A percentile compares a stretch with the other conserved stretches of the same genome.
phyloP scores from a whole-genome alignment of 1,284 basidiomycete species.

The Melampsora abietis-canadensis region DNA sequence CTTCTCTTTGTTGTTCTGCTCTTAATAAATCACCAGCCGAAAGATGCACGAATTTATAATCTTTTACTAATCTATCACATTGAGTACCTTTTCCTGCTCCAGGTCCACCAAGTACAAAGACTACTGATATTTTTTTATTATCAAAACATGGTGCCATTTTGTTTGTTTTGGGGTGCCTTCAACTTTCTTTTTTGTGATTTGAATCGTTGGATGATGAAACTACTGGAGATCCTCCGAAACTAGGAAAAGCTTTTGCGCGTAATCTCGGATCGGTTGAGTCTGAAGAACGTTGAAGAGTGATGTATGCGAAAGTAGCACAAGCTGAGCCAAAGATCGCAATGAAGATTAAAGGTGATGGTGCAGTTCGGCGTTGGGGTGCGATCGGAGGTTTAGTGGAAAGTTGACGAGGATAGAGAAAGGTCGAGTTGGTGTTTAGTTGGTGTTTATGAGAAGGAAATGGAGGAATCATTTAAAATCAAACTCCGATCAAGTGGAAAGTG shows the following conservation, averaged over 20 bases:
- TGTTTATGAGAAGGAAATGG: neutral
- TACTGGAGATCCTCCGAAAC: slow-evolving; percentile 34
- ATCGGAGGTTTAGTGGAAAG: neutral
- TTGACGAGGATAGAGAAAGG: neutral
- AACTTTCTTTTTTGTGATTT: no score
- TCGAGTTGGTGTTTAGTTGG: neutral
- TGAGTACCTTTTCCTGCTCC: slow-evolving; percentile 98
- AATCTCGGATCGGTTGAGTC: slow-evolving; percentile 36
- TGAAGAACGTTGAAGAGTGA: slow-evolving; percentile 34
- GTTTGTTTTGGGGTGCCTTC: neutral
- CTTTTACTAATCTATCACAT: slow-evolving; percentile 78
- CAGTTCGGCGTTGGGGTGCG: slow-evolving; percentile 14
- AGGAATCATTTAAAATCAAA: neutral
- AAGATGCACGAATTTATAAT: slow-evolving; percentile 88
- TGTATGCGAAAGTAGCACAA: slow-evolving; percentile 36
- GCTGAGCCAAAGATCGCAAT: slow-evolving; percentile 30
- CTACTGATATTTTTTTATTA: slow-evolving; percentile 71
- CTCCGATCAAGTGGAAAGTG: neutral
- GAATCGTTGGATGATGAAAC: neutral
- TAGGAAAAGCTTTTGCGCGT: slow-evolving; percentile 35
- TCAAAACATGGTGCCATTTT: slow-evolving; percentile 63
- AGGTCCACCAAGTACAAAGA: slow-evolving; percentile 95
- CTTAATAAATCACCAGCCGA: slow-evolving; percentile 96
- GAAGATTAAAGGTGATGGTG: slow-evolving; percentile 37
- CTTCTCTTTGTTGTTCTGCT: slow-evolving; percentile 82